phyloP scores from a whole-genome alignment of 352 stramenopile species.

The Globisporangium sylvaticum region DNA sequence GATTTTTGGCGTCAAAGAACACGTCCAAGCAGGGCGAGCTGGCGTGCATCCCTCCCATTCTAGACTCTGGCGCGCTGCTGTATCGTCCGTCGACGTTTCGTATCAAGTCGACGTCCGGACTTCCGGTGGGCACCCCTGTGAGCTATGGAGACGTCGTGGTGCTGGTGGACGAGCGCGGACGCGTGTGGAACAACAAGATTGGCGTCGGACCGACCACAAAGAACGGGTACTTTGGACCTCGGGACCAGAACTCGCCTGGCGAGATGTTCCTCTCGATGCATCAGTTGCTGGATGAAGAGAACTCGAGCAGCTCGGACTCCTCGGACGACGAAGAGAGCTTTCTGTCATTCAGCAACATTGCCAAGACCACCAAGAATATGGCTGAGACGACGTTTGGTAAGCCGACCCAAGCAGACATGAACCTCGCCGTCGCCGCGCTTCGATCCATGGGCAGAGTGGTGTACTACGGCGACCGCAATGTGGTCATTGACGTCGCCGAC shows the following conservation, averaged over 20 bases:
- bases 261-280: conserved; percentile 84
- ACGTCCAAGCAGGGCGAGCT: conserved; percentile 61
- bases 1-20: conserved; percentile 58
- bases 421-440: conserved; percentile 45
- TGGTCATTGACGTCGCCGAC: conserved; percentile 79
- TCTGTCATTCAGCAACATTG: conserved; percentile 60
- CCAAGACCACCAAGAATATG: conserved; percentile 56
- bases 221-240: conserved; percentile 75
- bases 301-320: conserved; percentile 45
- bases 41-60: conserved; percentile 58
- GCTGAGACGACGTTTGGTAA: conserved; percentile 68
- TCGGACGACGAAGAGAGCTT: conserved; percentile 64
- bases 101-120: conserved; percentile 62
- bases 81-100: conserved; percentile 60
- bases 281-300: conserved; percentile 40
- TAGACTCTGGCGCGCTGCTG: conserved; percentile 25
- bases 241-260: conserved; percentile 58
- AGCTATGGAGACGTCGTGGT: conserved; percentile 82
- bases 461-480: conserved; percentile 74
- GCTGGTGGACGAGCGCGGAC: conserved; percentile 57
- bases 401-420: conserved; percentile 45
- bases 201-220: conserved; percentile 66
- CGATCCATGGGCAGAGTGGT: conserved; percentile 63
- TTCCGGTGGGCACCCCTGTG: conserved; percentile 53
- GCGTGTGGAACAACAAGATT: conserved; percentile 88